Evolutionary conservation across 2,329 filamentous ascomycete genomes (phyloP).

Genomic region (Claviceps monticola): DNA sequence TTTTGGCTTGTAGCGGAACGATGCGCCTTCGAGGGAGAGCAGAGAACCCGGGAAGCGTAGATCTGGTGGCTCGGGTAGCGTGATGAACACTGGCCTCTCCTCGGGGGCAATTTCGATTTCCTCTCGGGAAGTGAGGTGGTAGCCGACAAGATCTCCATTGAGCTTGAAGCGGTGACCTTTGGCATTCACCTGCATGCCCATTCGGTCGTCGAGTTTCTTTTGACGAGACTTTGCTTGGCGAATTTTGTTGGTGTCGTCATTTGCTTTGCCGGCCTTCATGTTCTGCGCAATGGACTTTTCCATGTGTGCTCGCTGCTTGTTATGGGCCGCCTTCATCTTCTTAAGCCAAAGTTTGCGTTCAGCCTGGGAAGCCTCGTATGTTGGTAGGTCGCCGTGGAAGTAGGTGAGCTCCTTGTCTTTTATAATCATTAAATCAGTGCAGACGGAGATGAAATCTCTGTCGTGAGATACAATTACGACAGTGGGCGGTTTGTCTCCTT

Average conservation of each 20-base stretch:
- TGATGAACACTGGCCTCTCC: constrained; percentile 41
- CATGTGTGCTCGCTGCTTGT: constrained; percentile 68
- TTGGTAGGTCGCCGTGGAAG: constrained; percentile 61
- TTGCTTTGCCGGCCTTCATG: constrained; percentile 59
- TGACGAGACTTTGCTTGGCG: constrained; percentile 74
- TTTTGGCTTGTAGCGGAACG: constrained; percentile 45
- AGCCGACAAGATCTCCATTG: constrained; percentile 58
- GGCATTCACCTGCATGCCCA: constrained; percentile 60
- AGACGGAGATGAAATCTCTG: constrained; percentile 62
- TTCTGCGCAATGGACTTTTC: constrained; percentile 65
- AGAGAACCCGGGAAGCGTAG: constrained; percentile 63
- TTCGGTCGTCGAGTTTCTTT: constrained; percentile 72
- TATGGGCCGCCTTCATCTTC: constrained; percentile 70
- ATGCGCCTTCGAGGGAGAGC: constrained; percentile 55
- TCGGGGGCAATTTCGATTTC: constrained; percentile 60
- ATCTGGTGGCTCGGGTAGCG: constrained; percentile 49
- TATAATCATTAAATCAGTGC: constrained; percentile 65
- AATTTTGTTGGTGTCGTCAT: constrained; percentile 72
- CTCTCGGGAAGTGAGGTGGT: constrained; percentile 39
- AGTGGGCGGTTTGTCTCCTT: constrained; percentile 42
- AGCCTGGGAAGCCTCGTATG: constrained; percentile 54
- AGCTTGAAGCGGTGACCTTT: constrained; percentile 68
- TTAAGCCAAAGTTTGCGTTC: constrained; percentile 55
- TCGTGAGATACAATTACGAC: constrained; percentile 75
- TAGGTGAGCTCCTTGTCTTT: constrained; percentile 57